A percentile compares a stretch with the other conserved stretches of the same genome.
Evolutionary conservation across 2,329 filamentous ascomycete species (phyloP).

Genomic region (Aspergillus sp.): DNA sequence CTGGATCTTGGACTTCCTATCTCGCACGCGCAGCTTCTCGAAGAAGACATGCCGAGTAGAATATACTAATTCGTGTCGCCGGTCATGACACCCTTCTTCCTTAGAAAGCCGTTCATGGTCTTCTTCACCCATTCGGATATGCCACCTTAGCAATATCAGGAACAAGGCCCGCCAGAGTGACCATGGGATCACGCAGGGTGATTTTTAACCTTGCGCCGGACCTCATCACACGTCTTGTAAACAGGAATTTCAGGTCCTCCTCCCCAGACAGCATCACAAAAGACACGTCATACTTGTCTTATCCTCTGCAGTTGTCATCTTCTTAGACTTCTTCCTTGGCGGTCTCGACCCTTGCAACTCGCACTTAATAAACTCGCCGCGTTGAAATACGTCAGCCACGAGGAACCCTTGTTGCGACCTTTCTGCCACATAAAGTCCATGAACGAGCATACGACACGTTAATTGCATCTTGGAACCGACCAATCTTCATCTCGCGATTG

Average conservation of each 20-base stretch:
- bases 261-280: conserved; percentile 44
- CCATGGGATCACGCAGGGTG: conserved; percentile 41
- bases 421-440: conserved; percentile 44
- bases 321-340: conserved; percentile 11
- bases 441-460: conserved; percentile 31
- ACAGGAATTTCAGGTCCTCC: conserved; percentile 40
- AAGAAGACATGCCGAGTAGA: conserved; percentile 52
- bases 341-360: conserved; percentile 43
- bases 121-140: conserved; percentile 35
- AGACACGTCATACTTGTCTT: conserved; percentile 34
- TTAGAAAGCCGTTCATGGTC: conserved; percentile 46
- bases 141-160: conserved; percentile 41
- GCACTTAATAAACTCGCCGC: conserved; percentile 42
- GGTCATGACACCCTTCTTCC: conserved; percentile 41
- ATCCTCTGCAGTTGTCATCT: conserved; percentile 18
- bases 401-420: conserved; percentile 19
- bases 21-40: conserved; percentile 50
- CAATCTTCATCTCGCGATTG: conserved; percentile 39
- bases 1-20: conserved; percentile 47
- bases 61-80: conserved; percentile 46
- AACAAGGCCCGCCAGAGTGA: conserved; percentile 49
- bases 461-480: conserved; percentile 37
- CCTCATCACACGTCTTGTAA: conserved; percentile 53
- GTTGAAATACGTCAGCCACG: conserved; percentile 20
- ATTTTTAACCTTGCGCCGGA: conserved; percentile 51